Base-by-base conservation (phyloP, 352 stramenopile species). In the Phytophthora vignae region DNA sequence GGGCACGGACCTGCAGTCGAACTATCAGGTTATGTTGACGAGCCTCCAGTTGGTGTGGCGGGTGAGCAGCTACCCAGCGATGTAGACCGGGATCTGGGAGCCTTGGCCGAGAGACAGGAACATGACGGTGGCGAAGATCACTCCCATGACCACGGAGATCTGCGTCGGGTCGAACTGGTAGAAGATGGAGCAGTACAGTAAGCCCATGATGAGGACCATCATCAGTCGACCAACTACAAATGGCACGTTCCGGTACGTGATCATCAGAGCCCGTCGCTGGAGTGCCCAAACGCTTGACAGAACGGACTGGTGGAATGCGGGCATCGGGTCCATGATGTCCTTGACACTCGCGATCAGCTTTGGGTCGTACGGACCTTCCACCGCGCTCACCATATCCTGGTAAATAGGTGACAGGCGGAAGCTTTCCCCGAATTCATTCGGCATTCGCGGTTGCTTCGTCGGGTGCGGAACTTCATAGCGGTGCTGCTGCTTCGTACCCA, bases 171-270 rank as follows among this genome's bases (percentile, higher is more conserved):
- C 60, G 19, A 68, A 68, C 38, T 68, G 60, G 60, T 68, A 68
- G 50, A 68, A 68, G 38, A 68, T 68, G 50, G 60, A 68, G 25
- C 60, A 54, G 58, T 83, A 77, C 2, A 88, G 60, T 11, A 88
- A 29, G 3, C 75, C 80, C 60, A 84, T 80, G 40, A 86, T 44
- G 60, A 83, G 38, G n/a, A 81, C 65, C 73, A 83, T 84, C 64
- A 85, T 67, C 31, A 66, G 56, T 38, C 78, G 64, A 3, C 61
- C 74, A n/a, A 76, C 72, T 17, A 85, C 60, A 40, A 87, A 77
- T 9, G 65, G 63, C 55, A 70, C 76, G 71, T 88, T 84, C 2
- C 78, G 76, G 5, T 71, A 62, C 67, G 79, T 91, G 7, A 97
- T 74, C 12, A 83, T 71, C 42, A 91, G 65, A 44, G 92, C 77